A percentile compares a stretch with the other conserved stretches of the same genome.
These are phyloP conservation scores for Rhizopogon salebrosus DNA, from an alignment of 768 basidiomycete genomes.

Conservation along the genomic window DNA sequence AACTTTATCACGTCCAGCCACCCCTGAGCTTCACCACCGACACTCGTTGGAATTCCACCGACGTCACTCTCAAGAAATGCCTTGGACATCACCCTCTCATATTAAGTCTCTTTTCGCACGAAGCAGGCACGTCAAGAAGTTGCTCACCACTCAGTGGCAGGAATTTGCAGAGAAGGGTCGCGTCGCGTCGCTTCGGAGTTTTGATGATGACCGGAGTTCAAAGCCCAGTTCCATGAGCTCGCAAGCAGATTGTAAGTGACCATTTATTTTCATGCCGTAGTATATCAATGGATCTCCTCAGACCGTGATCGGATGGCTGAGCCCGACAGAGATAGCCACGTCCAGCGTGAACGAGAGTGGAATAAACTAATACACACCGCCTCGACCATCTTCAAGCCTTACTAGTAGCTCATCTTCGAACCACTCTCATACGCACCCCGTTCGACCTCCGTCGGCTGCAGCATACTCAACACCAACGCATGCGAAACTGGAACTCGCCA, in stretches of 20 bases:
- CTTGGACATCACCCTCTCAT: slow-evolving; percentile 16
- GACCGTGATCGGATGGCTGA: slow-evolving; percentile 42
- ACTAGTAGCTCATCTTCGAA: slow-evolving; percentile 33
- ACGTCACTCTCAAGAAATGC: slow-evolving; percentile 9
- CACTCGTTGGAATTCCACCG: slow-evolving; percentile 23
- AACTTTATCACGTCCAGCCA: slow-evolving; percentile 17
- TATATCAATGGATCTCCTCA: slow-evolving; percentile 15
- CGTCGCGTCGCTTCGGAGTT: slow-evolving; percentile 35
- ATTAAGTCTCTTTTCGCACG: slow-evolving; percentile 15
- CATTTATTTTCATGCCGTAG: neutral
- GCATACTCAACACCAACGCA: slow-evolving; percentile 30
- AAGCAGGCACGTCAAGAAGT: slow-evolving; percentile 8
- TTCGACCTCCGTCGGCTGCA: slow-evolving; percentile 35
- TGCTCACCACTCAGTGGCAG: slow-evolving; percentile 5
- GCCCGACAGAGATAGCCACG: slow-evolving; percentile 36
- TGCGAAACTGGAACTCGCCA: slow-evolving; percentile 63
- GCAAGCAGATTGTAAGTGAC: slow-evolving; percentile 46
- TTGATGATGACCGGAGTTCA: slow-evolving; percentile 37
- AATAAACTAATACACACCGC: slow-evolving; percentile 38
- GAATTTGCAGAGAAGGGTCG: slow-evolving; percentile 28
- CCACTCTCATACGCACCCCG: slow-evolving; percentile 29
- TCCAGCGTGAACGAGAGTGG: slow-evolving; percentile 52
- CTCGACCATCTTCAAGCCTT: slow-evolving; percentile 42
- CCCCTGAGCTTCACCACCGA: slow-evolving; percentile 20
- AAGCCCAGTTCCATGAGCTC: slow-evolving; percentile 43